Percentiles rank a stretch among this genome's conserved stretches.
These are phyloP conservation scores for Hypoxylon sp. DNA, from an alignment of 2,329 filamentous ascomycete genomes.

Conservation along the genomic window DNA sequence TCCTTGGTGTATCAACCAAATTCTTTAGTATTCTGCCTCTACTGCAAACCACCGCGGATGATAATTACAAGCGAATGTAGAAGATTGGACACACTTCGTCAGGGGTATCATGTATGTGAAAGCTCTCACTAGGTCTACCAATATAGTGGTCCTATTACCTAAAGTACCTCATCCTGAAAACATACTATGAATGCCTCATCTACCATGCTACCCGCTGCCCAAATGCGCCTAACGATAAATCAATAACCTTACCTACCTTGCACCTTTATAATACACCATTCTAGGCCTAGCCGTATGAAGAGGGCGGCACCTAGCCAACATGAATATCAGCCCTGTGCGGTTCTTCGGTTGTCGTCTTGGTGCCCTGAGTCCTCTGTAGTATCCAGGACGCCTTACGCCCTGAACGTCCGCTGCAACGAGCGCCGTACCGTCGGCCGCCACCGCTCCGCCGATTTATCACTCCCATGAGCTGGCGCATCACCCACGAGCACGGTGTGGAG, in stretches of 20 bases:
- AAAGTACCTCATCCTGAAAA: neutral
- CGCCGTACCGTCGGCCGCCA: constrained; percentile 42
- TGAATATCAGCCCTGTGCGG: too few relatives aligned
- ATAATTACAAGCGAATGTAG: too few relatives aligned
- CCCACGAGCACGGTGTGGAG: constrained; percentile 45
- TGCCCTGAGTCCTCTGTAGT: constrained; percentile 35
- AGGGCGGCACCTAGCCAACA: too few relatives aligned
- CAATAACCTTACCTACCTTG: neutral
- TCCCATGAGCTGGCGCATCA: constrained; percentile 46
- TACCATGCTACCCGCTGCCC: neutral
- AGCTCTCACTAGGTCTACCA: too few relatives aligned
- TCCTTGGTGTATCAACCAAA: too few relatives aligned
- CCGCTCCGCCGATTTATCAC: constrained; percentile 36
- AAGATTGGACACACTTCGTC: too few relatives aligned
- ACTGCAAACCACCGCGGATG: too few relatives aligned
- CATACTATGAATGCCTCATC: neutral
- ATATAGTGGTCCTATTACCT: too few relatives aligned
- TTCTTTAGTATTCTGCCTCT: too few relatives aligned
- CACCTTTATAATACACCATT: neutral
- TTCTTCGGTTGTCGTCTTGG: constrained; percentile 19
- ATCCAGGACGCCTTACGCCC: too few relatives aligned
- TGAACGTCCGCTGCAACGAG: constrained; percentile 46
- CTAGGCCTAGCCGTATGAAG: neutral
- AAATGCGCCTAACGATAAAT: neutral
- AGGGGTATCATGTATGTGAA: too few relatives aligned